A percentile compares a stretch with the other conserved stretches of the same genome.
These are phyloP conservation scores for Phaeosphaeria sp. DNA, from an alignment of 2,329 filamentous ascomycete genomes.

Conservation along the genomic window DNA sequence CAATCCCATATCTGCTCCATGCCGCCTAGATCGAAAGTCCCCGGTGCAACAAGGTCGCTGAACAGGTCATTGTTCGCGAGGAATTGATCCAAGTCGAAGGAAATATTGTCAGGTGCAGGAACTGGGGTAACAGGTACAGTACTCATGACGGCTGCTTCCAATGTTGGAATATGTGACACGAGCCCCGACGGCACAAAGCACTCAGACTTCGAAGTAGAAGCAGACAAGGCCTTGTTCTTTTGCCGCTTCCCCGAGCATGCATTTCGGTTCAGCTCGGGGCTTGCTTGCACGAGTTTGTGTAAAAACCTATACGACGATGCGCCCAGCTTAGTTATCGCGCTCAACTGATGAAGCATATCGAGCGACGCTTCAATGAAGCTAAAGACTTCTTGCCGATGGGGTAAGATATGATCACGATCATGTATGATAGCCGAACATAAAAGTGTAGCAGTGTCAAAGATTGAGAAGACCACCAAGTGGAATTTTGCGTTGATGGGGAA, in stretches of 20 bases:
- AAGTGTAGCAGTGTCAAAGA: conserved; percentile 60
- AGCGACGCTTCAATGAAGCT: conserved; percentile 46
- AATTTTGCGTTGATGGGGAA: conserved; percentile 58
- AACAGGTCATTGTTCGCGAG: conserved; percentile 34
- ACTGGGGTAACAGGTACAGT: not conserved
- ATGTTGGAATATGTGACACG: not conserved
- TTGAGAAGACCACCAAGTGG: conserved; percentile 57
- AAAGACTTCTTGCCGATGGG: conserved; percentile 51
- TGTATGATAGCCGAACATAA: conserved; percentile 61
- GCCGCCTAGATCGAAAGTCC: conserved; percentile 33
- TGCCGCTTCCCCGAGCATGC: conserved; percentile 24
- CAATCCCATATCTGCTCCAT: conserved; percentile 44
- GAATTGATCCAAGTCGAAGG: conserved; percentile 39
- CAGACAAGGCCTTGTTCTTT: conserved; percentile 2
- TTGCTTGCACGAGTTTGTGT: conserved; percentile 36
- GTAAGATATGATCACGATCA: conserved; percentile 52
- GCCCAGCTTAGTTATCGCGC: conserved; percentile 35
- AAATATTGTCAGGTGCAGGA: conserved; percentile 21
- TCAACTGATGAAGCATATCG: conserved; percentile 39
- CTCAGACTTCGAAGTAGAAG: not conserved
- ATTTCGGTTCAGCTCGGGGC: conserved; percentile 28
- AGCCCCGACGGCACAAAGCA: not conserved
- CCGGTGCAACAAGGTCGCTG: conserved; percentile 9
- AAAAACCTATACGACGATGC: conserved; percentile 40
- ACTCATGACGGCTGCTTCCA: not conserved